phyloP scores from a whole-genome alignment of 257 asterid genomes.

The Salvia miltiorrhiza region DNA sequence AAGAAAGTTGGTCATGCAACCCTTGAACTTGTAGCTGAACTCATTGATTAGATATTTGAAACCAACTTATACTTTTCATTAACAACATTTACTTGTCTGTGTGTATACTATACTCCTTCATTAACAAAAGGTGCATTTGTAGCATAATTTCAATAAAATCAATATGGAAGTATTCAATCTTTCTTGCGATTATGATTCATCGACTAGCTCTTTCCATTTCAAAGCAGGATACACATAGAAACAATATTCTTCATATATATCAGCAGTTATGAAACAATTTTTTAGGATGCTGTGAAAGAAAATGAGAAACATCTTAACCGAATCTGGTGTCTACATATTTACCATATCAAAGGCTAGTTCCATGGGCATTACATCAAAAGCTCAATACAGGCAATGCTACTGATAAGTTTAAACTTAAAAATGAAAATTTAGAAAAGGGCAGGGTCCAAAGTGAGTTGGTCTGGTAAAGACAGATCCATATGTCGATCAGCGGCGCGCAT shows the following conservation, averaged over 20 bases:
- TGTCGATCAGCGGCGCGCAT: constrained; percentile 33
- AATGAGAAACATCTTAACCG: too few relatives aligned
- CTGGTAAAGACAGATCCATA: constrained; percentile 26
- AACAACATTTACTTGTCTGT: not conserved
- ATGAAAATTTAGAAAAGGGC: constrained; percentile 2
- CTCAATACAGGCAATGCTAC: too few relatives aligned
- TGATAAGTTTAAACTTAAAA: too few relatives aligned
- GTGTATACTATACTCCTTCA: not conserved
- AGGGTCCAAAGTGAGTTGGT: constrained; percentile 26
- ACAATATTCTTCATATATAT: too few relatives aligned
- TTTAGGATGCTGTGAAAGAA: too few relatives aligned
- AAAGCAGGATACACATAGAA: too few relatives aligned
- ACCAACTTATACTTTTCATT: not conserved
- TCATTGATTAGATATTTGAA: constrained; percentile 2
- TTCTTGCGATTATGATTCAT: too few relatives aligned
- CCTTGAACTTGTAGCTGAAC: constrained; percentile 32
- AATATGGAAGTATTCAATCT: not conserved
- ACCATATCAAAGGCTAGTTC: too few relatives aligned
- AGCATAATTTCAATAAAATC: not conserved
- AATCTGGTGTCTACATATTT: too few relatives aligned
- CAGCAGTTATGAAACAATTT: too few relatives aligned
- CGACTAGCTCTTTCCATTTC: too few relatives aligned
- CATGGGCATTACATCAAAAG: too few relatives aligned
- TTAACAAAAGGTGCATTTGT: not conserved
- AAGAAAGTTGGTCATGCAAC: constrained; percentile 52